phyloP scores from a whole-genome alignment of 441 rosid species.

The Populus hybrid region DNA sequence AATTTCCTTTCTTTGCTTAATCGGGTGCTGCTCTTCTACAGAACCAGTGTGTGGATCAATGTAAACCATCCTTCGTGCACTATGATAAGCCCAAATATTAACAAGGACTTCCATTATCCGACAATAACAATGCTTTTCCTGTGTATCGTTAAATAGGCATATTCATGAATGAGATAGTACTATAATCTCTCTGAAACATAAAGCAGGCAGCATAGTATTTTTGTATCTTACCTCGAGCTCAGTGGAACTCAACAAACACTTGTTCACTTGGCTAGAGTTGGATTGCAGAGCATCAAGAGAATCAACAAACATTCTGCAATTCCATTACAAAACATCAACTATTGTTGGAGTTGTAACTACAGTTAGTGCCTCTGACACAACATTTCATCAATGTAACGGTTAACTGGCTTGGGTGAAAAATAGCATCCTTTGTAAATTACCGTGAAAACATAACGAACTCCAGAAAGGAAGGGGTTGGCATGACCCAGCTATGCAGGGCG shows the following conservation, averaged over 20 bases:
- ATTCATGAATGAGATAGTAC: constrained; percentile 5
- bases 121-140: constrained; percentile 92
- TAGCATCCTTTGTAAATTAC: constrained; percentile 28
- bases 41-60: constrained; percentile 72
- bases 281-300: constrained; percentile 74
- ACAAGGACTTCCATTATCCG: constrained; percentile 79
- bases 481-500: constrained; percentile 93
- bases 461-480: constrained; percentile 96
- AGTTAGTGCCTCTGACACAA: not conserved
- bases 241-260: constrained; percentile 69
- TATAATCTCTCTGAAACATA: constrained; percentile 5
- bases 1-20: constrained; percentile 54
- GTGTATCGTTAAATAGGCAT: constrained; percentile 24
- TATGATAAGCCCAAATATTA: constrained; percentile 97
- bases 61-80: constrained; percentile 87
- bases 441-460: constrained; percentile 92
- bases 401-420: constrained; percentile 9
- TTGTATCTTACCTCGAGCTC: constrained; percentile 60
- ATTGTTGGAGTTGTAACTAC: not conserved
- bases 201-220: not conserved
- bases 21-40: constrained; percentile 72
- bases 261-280: constrained; percentile 40
- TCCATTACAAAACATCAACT: not conserved
- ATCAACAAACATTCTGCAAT: constrained; percentile 87
- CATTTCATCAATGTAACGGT: not conserved